Evolutionary conservation across 2,329 filamentous ascomycete genomes (phyloP).

Genomic region (Tolypocladium endophyticum): DNA sequence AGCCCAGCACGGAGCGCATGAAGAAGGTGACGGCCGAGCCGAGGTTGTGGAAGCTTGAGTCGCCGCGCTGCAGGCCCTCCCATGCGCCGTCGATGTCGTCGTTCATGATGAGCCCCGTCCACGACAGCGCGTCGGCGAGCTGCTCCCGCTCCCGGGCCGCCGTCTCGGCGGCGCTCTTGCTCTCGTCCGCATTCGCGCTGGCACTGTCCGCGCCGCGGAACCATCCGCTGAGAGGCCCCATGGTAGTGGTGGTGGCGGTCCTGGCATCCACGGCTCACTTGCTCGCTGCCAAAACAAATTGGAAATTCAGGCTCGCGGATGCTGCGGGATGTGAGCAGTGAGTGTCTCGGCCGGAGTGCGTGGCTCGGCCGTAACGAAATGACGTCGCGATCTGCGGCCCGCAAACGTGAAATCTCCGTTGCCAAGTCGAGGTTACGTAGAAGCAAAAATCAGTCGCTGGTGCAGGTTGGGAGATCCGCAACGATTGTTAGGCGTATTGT

Average conservation of each 20-base stretch:
- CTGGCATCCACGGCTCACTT: not conserved
- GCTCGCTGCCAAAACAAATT: not conserved
- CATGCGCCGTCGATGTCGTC: slow-evolving; percentile 85
- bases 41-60: slow-evolving; percentile 81
- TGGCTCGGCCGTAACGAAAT: not conserved
- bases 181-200: slow-evolving; percentile 10
- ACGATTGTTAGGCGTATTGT: not conserved
- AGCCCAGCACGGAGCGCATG: slow-evolving; percentile 75
- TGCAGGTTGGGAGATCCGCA: not conserved
- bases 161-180: slow-evolving; percentile 14
- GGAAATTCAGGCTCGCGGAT: not conserved
- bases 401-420: not conserved
- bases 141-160: slow-evolving; percentile 35
- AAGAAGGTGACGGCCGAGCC: slow-evolving; percentile 75
- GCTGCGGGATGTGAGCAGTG: not conserved
- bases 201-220: slow-evolving; percentile 31
- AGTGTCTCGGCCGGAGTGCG: not conserved
- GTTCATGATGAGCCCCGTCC: slow-evolving; percentile 68
- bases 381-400: not conserved
- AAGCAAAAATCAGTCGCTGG: not conserved
- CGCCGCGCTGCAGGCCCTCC: slow-evolving; percentile 55
- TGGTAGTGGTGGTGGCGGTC: slow-evolving; percentile 11
- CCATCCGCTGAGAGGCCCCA: slow-evolving; percentile 41
- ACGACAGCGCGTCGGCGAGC: slow-evolving; percentile 50
- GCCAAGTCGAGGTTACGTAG: not conserved